phyloP scores from a whole-genome alignment of 2,329 filamentous ascomycete species.

The Phialemonium atrogriseum region DNA sequence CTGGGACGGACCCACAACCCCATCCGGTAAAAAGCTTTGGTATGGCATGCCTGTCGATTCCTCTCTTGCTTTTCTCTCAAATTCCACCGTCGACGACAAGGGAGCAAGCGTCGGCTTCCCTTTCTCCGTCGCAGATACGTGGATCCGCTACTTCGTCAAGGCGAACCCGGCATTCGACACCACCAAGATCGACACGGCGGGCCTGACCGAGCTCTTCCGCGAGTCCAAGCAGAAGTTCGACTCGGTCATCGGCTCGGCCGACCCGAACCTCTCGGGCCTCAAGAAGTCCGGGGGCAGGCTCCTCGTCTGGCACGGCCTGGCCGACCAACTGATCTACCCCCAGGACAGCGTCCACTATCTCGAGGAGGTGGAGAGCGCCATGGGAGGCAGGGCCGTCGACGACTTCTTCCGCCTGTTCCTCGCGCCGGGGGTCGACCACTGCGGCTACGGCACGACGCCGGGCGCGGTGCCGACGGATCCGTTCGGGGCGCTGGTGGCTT shows the following conservation, averaged over 20 bases:
- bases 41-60: conserved; percentile 8
- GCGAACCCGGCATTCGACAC: conserved; percentile 6
- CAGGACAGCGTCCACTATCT: neutral
- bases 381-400: neutral
- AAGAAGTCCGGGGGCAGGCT: conserved; percentile 35
- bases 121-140: conserved; percentile 1
- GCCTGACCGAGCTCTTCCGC: neutral
- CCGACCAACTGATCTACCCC: neutral
- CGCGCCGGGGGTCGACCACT: neutral
- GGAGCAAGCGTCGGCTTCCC: neutral
- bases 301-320: conserved; percentile 39
- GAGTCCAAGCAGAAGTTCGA: conserved; percentile 4
- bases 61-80: conserved; percentile 4
- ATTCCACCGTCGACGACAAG: neutral
- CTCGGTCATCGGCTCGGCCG: conserved; percentile 9
- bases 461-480: neutral
- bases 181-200: conserved; percentile 6
- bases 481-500: neutral
- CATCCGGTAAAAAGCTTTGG: conserved; percentile 9
- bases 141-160: conserved; percentile 8
- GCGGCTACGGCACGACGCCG: neutral
- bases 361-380: neutral
- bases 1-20: conserved; percentile 7
- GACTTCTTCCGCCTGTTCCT: conserved; percentile 1
- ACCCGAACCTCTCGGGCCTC: conserved; percentile 37